Conservation (phyloP, 2,329 filamentous ascomycete species). For the Nigrospora oryzae region DNA sequence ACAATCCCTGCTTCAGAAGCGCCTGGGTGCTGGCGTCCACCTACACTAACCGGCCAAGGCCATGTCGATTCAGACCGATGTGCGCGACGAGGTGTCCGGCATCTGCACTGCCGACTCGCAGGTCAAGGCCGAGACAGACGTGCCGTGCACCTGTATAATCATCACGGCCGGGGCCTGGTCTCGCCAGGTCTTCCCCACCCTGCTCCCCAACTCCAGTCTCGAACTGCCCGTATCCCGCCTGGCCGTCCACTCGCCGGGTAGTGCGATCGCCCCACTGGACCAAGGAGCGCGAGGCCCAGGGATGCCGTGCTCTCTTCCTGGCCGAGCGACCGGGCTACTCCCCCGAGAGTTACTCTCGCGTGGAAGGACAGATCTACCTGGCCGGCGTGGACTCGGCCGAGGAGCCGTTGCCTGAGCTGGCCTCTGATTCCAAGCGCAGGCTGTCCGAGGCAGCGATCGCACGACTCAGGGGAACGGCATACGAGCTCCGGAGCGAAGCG, state of each 20-base stretch:
- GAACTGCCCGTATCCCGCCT: conserved; percentile 51
- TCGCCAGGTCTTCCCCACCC: conserved; percentile 48
- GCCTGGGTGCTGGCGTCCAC: conserved; percentile 50
- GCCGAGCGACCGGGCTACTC: conserved; percentile 45
- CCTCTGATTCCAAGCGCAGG: conserved; percentile 32
- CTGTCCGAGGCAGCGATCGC: conserved; percentile 38
- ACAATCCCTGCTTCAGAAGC: conserved; percentile 52
- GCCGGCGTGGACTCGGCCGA: conserved; percentile 59
- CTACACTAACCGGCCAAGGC: conserved; percentile 57
- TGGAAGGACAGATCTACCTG: conserved; percentile 62
- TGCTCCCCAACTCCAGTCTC: conserved; percentile 51
- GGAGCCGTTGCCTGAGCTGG: conserved; percentile 50
- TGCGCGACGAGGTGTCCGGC: conserved; percentile 38
- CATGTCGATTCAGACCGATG: conserved; percentile 41
- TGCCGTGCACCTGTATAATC: conserved; percentile 58
- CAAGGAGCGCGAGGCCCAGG: conserved; percentile 24
- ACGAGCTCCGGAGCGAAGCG: conserved; percentile 36
- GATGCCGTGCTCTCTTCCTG: conserved; percentile 63
- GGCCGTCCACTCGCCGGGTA: conserved; percentile 65
- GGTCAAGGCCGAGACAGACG: conserved; percentile 33
- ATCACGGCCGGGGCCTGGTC: conserved; percentile 68
- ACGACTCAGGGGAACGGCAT: conserved; percentile 39
- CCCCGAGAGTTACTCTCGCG: conserved; percentile 62
- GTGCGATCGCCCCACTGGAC: conserved; percentile 51
- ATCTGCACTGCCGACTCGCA: conserved; percentile 39